Evolutionary conservation across 352 stramenopile species (phyloP).

Genomic region (Globisporangium acanthophoron): DNA sequence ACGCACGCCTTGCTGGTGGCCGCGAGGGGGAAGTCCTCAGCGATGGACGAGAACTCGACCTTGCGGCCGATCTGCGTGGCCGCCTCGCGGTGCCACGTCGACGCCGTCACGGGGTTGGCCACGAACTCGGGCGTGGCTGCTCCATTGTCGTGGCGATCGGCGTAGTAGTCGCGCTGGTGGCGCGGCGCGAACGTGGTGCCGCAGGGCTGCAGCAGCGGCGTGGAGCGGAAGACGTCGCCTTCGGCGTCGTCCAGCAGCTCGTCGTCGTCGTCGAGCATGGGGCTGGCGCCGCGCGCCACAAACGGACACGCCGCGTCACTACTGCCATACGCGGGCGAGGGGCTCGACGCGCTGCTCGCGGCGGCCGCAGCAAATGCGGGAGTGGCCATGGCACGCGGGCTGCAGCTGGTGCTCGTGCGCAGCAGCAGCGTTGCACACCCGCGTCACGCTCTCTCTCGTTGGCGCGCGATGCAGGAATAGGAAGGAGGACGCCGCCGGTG

Average conservation of each 20-base stretch:
- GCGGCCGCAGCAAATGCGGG: constrained; percentile 6
- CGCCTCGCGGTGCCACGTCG: constrained; percentile 9
- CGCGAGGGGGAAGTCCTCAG: constrained; percentile 42
- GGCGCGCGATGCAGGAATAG: too few relatives aligned
- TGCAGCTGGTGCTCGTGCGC: too few relatives aligned
- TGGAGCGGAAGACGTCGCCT: constrained; percentile 47
- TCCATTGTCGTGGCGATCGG: neutral
- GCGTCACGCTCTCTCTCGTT: too few relatives aligned
- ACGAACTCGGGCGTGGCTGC: constrained; percentile 15
- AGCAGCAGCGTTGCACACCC: too few relatives aligned
- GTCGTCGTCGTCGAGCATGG: constrained; percentile 51
- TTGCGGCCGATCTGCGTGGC: constrained; percentile 23
- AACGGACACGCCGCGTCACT: constrained; percentile 25
- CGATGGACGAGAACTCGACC: constrained; percentile 55
- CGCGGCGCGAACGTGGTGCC: constrained; percentile 11
- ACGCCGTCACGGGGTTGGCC: constrained; percentile 13
- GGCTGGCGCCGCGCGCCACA: constrained; percentile 32
- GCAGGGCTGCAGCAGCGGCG: constrained; percentile 17
- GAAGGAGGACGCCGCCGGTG: too few relatives aligned
- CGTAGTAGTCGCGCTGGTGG: constrained; percentile 6
- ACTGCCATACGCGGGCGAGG: constrained; percentile 10
- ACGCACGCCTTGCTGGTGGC: constrained; percentile 29
- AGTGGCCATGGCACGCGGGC: constrained; percentile 18
- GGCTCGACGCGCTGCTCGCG: constrained; percentile 7
- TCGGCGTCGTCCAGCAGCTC: constrained; percentile 41